A percentile compares a stretch with the other conserved stretches of the same genome.
phyloP scores from a whole-genome alignment of 257 asterid genomes.

The Solanum sejunctum region DNA sequence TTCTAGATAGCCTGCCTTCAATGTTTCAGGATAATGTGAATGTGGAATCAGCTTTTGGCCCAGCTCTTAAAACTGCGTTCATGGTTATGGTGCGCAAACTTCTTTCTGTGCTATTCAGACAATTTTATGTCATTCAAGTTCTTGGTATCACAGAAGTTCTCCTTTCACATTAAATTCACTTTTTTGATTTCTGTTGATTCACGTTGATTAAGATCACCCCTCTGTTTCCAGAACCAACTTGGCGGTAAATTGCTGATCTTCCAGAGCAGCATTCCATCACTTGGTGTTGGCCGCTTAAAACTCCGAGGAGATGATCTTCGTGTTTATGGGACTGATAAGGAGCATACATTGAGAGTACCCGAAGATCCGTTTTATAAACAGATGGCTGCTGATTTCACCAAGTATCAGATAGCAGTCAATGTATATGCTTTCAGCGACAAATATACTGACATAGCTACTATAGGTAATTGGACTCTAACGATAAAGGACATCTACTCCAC shows the following conservation, averaged over 20 bases:
- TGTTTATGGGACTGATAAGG: constrained; percentile 88
- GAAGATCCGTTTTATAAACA: constrained; percentile 99
- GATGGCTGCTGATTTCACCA: constrained; percentile 99
- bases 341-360: constrained; percentile 63
- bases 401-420: constrained; percentile 88
- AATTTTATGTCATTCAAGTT: neutral
- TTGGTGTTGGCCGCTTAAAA: constrained; percentile 86
- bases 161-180: neutral
- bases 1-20: constrained; percentile 87
- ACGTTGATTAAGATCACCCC: neutral
- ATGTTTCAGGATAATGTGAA: constrained; percentile 86
- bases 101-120: neutral
- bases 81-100: constrained; percentile 76
- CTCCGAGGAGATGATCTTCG: constrained; percentile 89
- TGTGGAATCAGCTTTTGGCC: constrained; percentile 99
- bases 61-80: constrained; percentile 88
- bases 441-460: constrained; percentile 82
- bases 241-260: constrained; percentile 96
- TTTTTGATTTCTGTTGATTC: neutral
- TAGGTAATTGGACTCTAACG: constrained; percentile 33
- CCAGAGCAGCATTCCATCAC: constrained; percentile 88
- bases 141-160: neutral
- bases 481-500: neutral
- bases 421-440: constrained; percentile 87
- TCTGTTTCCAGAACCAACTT: constrained; percentile 68